Percentiles rank a stretch among this genome's conserved stretches.
phyloP scores from a whole-genome alignment of 768 basidiomycete genomes.

The Leccinum fibrillosum region DNA sequence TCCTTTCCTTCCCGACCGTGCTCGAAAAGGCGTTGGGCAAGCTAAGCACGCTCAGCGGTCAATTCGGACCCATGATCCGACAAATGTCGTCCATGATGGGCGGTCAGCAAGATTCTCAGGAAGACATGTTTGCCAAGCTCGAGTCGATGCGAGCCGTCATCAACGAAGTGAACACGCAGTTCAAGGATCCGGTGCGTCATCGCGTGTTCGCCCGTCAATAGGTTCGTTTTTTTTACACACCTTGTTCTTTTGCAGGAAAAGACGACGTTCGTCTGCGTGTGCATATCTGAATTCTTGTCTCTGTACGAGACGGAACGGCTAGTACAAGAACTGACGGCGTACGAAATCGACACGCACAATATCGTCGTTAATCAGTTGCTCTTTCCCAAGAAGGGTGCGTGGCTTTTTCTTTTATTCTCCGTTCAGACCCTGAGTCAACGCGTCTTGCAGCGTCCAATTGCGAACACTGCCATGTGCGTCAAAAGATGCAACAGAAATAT shows the following conservation, averaged over 20 bases:
- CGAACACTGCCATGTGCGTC: conserved; percentile 91
- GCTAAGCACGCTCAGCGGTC: conserved; percentile 86
- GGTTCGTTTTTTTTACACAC: not conserved
- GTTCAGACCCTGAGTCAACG: no score
- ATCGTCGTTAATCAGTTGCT: conserved; percentile 98
- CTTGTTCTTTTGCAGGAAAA: conserved; percentile 62
- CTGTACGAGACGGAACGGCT: conserved; percentile 98
- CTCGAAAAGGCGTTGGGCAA: conserved; percentile 97
- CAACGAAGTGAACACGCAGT: conserved; percentile 98
- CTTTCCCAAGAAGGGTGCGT: conserved; percentile 85
- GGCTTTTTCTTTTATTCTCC: no score
- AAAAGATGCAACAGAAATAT: conserved; percentile 99
- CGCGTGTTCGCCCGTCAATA: no score
- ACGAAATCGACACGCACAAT: conserved; percentile 97
- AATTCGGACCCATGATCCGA: conserved; percentile 96
- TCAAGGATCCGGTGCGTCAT: conserved; percentile 89
- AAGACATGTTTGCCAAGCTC: conserved; percentile 98
- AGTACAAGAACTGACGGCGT: conserved; percentile 91
- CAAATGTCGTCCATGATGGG: conserved; percentile 98
- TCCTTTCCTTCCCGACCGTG: conserved; percentile 97
- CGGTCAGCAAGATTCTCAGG: conserved; percentile 82
- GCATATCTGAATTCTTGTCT: conserved; percentile 97
- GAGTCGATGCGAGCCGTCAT: conserved; percentile 97
- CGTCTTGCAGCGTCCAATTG: conserved; percentile 73
- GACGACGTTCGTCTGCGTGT: conserved; percentile 98